These are phyloP conservation scores for Alternaria longipes DNA, from an alignment of 2,329 filamentous ascomycete species.

Conservation along the genomic window DNA sequence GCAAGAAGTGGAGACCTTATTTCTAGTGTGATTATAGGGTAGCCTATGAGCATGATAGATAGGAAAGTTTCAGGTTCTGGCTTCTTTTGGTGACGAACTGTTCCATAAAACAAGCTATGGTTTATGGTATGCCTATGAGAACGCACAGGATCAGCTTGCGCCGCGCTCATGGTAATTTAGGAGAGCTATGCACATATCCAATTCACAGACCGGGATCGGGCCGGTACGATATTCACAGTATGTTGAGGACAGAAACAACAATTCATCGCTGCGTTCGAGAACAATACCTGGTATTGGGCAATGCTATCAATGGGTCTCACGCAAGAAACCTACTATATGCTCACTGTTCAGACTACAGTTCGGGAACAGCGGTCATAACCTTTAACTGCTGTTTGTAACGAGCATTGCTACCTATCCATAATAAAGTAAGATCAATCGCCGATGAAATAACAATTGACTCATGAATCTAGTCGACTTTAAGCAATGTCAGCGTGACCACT, in stretches of 20 bases:
- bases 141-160: not conserved
- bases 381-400: not conserved
- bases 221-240: no score
- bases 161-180: not conserved
- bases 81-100: not conserved
- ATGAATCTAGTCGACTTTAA: not conserved
- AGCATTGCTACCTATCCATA: not conserved
- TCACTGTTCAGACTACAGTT: not conserved
- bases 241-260: not conserved
- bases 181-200: not conserved
- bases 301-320: not conserved
- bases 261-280: not conserved
- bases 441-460: not conserved
- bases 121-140: not conserved
- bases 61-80: not conserved
- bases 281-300: not conserved
- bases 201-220: no score
- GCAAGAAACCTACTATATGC: not conserved
- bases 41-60: not conserved
- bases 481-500: not conserved
- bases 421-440: not conserved
- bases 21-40: not conserved
- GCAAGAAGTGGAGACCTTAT: not conserved
- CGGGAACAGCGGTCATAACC: not conserved
- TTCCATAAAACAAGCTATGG: not conserved